Base-by-base conservation (phyloP, 2,329 filamentous ascomycete genomes). In the Plectosphaerella cucumerina region DNA sequence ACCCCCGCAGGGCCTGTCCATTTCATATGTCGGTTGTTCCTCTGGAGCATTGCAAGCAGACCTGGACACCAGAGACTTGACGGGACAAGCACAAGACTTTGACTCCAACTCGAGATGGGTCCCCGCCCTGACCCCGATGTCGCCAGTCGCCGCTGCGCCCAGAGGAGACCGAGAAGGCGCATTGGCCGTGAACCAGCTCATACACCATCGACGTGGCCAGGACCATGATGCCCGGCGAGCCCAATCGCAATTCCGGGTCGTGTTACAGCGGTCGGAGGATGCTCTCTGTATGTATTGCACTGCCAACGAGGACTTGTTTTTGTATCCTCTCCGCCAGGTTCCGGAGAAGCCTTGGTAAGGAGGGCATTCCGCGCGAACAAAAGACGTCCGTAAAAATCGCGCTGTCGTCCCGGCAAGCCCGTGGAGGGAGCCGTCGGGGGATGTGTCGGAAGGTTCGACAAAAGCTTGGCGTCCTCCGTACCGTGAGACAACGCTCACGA, bases 371-470 rank as follows among this genome's bases (percentile, higher is more conserved):
- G 77, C 85, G 80, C 89, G 89, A 81, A 87, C 89, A 96, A 97
- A 96, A 83, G 72, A 92, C 90, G 86, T 95, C 90, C 80, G 77
- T 79, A 96, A 97, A 97, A 96, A 84, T 83, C 90, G 89, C 82
- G 74, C 75, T 81, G 45, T 81, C 80, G 64, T 84, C 81, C 80
- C 74, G 58, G 50, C 56, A 50, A 53, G 51, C 52, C 49, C 43
- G 50, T 77, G 70, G 41, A 59, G 61, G 64, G 60, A 59, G 60
- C 58, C 58, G 50, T 56, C 53, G 59, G 83, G 82, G 60, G 62
- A 54, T 65, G 59, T 61, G 61, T 56, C 59, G 53, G 57, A 58
- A 57, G 56, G 60, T 59, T 56, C 56, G 61, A 65, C 62, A 60
- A 61, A 56, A 59, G 60, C 69, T 73, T 77, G 78, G 80, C 77